phyloP scores from a whole-genome alignment of 345 rosid species.

The Lepidium sativum region DNA sequence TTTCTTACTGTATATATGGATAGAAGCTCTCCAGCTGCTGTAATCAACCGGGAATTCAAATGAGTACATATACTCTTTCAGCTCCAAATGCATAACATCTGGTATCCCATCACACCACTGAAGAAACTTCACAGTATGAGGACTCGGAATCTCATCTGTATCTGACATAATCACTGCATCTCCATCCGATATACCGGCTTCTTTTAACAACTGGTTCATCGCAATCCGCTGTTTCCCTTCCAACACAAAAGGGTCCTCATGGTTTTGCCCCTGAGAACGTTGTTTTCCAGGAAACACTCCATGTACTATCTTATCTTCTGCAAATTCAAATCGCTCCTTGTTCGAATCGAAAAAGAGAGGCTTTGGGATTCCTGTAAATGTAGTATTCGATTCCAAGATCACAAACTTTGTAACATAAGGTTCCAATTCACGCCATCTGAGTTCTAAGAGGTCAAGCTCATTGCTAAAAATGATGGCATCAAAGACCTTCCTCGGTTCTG shows the following conservation, averaged over 20 bases:
- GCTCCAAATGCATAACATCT: constrained; percentile 55
- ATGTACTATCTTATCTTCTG: constrained; percentile 51
- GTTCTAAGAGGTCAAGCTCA: constrained; percentile 77
- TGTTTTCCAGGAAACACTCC: constrained; percentile 50
- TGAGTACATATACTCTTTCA: constrained; percentile 76
- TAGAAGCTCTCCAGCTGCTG: constrained; percentile 77
- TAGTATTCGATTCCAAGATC: constrained; percentile 74
- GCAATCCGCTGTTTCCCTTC: constrained; percentile 56
- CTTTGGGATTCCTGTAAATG: constrained; percentile 84
- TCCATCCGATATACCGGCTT: constrained; percentile 53
- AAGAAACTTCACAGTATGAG: constrained; percentile 56
- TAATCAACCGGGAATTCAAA: constrained; percentile 87
- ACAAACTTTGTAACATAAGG: constrained; percentile 66
- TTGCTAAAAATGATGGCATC: constrained; percentile 83
- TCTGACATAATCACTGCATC: constrained; percentile 78
- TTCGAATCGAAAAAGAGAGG: constrained; percentile 56
- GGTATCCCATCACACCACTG: constrained; percentile 88
- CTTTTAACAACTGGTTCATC: constrained; percentile 57
- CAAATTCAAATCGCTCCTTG: constrained; percentile 49
- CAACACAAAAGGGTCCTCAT: constrained; percentile 53
- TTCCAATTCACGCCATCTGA: constrained; percentile 69
- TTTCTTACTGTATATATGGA: constrained; percentile 37
- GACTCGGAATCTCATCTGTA: constrained; percentile 84
- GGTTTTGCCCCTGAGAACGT: constrained; percentile 22
- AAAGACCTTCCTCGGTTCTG: constrained; percentile 53